Evolutionary conservation across 1,284 basidiomycete genomes (phyloP), one percentile per base, ranked within the genome.

Genomic region (Tranzscheliella williamsii): DNA sequence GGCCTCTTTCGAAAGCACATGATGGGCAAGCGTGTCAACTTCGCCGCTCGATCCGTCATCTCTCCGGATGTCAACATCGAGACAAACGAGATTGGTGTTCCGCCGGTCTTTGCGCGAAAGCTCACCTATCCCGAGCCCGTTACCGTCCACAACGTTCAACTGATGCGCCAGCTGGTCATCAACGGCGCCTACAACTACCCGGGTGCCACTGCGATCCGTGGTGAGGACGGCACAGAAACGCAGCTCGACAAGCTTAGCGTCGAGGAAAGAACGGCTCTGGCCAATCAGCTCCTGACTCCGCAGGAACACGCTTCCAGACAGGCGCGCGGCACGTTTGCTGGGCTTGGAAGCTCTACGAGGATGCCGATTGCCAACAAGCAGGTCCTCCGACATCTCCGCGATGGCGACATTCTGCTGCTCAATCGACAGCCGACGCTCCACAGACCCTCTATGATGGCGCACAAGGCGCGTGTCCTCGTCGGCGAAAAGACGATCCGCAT

Each of bases 11-110:
- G 95, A 57, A 96, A 94, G 81, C 87, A 99, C 78, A 98, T 99
- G 95, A 99, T 99, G 95, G 95, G 95, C 31, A 99, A 99, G 83
- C 92, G 95, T 78, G 95, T 99, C 72, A 98, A 99, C 79, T 96
- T 95, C 78, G 92, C 95, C 32, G 95, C 95, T 24, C 91, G 95
- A 66, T 98, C 95, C 13, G 95, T 99, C 76, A 99, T 99, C 65
- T 98, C 95, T 24, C 95, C 95, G 9, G 95, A 99, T 76, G 91
- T 96, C 76, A 98, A 98, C 79, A 97, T 99, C 68, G 95, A 99
- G 81, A 92, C 95, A 29, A 95, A 93, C 79, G 95, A 99, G 79
- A 98, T 99, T 54, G 95, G 95, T 44, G 86, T 99, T 21, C 95
- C 95, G 12, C 95, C 95, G 31, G 89, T 98, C 44, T 99, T 99